Conservation (phyloP, 1,284 basidiomycete genomes). For the Anthracocystis walkeri region DNA sequence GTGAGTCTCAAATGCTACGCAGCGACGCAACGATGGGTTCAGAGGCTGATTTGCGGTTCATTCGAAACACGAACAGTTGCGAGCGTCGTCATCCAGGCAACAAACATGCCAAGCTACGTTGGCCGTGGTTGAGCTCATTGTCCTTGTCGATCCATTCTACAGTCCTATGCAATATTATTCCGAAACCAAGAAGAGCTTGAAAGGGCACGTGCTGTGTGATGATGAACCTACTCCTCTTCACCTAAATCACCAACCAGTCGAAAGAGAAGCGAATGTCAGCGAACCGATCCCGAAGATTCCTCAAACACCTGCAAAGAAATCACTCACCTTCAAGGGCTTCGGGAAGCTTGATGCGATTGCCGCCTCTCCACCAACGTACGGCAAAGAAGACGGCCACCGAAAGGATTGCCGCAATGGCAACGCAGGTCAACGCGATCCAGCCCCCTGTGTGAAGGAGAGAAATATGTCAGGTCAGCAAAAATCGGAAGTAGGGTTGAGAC, state of each 20-base stretch:
- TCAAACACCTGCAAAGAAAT: neutral
- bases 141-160: neutral
- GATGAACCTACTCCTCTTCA: conserved; percentile 30
- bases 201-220: neutral
- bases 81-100: conserved; percentile 50
- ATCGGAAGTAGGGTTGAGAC: too few relatives aligned
- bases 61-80: conserved; percentile 24
- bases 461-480: neutral
- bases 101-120: conserved; percentile 58
- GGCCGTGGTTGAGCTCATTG: conserved; percentile 44
- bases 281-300: neutral
- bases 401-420: neutral
- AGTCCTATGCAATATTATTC: conserved; percentile 11
- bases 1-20: conserved; percentile 27
- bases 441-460: conserved; percentile 24
- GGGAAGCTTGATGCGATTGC: conserved; percentile 35
- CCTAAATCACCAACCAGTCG: conserved; percentile 1
- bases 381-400: conserved; percentile 6
- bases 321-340: conserved; percentile 47
- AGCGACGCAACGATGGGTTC: too few relatives aligned
- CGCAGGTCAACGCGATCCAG: conserved; percentile 32
- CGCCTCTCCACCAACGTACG: conserved; percentile 41
- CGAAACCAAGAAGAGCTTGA: neutral
- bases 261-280: neutral
- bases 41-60: conserved; percentile 5